Percentiles rank a stretch among this genome's conserved stretches.
These are phyloP conservation scores for Corymbia maculata DNA, from an alignment of 345 rosid species.

Conservation along the genomic window DNA sequence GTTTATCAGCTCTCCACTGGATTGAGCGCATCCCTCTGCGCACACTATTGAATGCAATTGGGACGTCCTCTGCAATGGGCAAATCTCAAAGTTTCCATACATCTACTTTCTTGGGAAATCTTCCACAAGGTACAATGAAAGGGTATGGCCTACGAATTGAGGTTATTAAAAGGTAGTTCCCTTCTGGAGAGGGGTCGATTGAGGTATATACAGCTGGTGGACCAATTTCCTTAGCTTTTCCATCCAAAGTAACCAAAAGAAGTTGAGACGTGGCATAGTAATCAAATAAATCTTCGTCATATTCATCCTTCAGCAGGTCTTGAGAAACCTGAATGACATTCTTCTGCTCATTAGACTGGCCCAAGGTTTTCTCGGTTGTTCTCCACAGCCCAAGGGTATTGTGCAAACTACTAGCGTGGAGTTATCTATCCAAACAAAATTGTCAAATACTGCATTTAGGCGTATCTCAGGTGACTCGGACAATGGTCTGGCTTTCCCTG, in stretches of 20 bases:
- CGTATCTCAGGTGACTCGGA: constrained; percentile 53
- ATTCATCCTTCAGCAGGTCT: constrained; percentile 8
- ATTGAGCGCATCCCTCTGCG: constrained; percentile 81
- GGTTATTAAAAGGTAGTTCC: constrained; percentile 49
- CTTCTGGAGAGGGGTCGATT: constrained; percentile 78
- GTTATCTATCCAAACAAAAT: constrained; percentile 57
- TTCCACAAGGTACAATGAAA: constrained; percentile 83
- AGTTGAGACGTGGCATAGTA: constrained; percentile 75
- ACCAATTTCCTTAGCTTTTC: constrained; percentile 53
- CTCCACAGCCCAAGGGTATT: constrained; percentile 64
- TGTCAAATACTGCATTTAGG: constrained; percentile 77
- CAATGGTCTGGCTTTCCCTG: constrained; percentile 59
- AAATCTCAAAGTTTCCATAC: constrained; percentile 77
- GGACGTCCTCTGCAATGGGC: constrained; percentile 88
- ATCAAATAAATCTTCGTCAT: constrained; percentile 80
- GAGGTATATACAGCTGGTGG: constrained; percentile 69
- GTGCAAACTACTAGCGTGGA: constrained; percentile 69
- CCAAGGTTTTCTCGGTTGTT: constrained; percentile 67
- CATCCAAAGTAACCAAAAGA: constrained; percentile 41
- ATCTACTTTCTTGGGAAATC: constrained; percentile 86
- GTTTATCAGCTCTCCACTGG: constrained; percentile 92
- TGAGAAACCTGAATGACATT: constrained; percentile 71
- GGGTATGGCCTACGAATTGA: constrained; percentile 73
- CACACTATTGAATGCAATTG: constrained; percentile 70
- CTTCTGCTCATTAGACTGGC: constrained; percentile 62